These are phyloP conservation scores for Solanum hybrid DNA, from an alignment of 305 asterid species.

Conservation along the genomic window DNA sequence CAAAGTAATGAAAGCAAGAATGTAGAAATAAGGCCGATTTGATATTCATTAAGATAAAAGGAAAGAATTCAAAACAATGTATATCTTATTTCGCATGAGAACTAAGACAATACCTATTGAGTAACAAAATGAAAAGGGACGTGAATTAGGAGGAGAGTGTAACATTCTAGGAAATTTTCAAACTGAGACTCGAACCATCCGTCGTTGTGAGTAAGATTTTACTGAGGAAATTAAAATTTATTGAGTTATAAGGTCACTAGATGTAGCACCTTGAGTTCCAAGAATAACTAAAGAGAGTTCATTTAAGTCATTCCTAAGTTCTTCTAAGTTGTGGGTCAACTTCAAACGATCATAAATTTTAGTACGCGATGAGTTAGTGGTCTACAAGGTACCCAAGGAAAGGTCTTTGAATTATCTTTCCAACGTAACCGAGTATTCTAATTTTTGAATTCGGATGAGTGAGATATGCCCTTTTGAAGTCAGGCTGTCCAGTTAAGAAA, in stretches of 20 bases:
- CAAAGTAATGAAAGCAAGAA: background rate
- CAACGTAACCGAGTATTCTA: background rate
- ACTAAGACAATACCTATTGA: background rate
- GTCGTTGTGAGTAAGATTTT: background rate
- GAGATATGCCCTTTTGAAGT: background rate
- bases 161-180: background rate
- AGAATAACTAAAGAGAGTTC: background rate
- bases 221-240: background rate
- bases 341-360: too few relatives aligned
- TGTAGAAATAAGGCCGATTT: background rate
- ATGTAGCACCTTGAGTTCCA: background rate
- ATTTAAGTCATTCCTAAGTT: background rate
- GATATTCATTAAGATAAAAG: background rate
- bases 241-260: background rate
- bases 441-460: background rate
- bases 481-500: background rate
- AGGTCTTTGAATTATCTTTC: background rate
- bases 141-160: background rate
- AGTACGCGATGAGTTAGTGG: background rate
- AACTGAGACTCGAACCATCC: background rate
- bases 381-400: background rate
- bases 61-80: background rate
- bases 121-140: background rate
- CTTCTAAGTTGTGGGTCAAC: background rate
- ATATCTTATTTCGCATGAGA: background rate